Base-by-base conservation (phyloP, 495 filamentous ascomycete genomes). In the Neurospora sp. region DNA sequence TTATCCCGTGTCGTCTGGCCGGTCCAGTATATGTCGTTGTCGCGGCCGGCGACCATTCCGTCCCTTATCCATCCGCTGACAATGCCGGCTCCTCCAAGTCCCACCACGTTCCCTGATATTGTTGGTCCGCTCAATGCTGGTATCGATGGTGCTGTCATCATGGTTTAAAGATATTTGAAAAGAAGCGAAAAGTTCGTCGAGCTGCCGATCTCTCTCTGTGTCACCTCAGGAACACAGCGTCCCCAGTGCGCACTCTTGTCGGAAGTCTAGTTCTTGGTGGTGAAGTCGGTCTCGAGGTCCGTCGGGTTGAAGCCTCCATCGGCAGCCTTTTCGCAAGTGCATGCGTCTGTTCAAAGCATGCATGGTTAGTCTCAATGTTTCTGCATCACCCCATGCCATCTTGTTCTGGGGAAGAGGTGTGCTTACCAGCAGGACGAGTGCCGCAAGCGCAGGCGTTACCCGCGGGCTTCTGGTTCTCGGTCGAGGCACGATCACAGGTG, bases 221-320 rank as follows among this genome's bases (percentile, higher is more conserved):
- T 66, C 54, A 66, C 54, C 14, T 66, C 54, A 18, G 54, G 54
- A 66, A 8, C 23, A 66, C 54, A 66, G 54, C 54, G 54, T 66
- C 27, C 27, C 54, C 27, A 31, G 5, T 37, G 27, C 27, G 54
- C 27, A 18, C 54, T 16, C 54, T 9, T 9, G 54, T 35, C 54
- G 3, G 27, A 37, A 37, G 18, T 69, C 72, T 81, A 85, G 77
- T 82, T 79, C 83, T 88, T 88, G 74, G 91, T 92, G 44, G 93
- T 97, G 82, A 95, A 96, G 79, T 97, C 93, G 69, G 85, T 91
- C 88, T 97, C 93, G 76, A 88, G 84, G 23, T 86, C 85, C 3
- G 88, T 82, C 72, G 86, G 73, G 42, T 79, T 74, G 70, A 74
- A 83, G 2, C 83, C 84, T 74, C 86, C 85, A 72, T 87, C 87